Conservation (phyloP, 1,284 basidiomycete species). For the Afroboletus lepidellus region DNA sequence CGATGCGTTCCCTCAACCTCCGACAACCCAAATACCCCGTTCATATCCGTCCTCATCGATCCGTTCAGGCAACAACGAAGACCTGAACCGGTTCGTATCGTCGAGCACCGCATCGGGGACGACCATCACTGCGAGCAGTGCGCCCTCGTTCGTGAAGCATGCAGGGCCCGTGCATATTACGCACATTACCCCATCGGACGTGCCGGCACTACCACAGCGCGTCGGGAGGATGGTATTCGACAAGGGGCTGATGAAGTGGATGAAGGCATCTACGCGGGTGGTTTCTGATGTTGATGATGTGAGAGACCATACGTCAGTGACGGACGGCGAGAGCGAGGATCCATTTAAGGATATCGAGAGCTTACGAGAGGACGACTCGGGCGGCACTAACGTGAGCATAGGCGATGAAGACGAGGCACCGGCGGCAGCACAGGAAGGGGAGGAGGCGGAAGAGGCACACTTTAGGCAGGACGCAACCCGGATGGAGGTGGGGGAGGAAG, state of each 20-base stretch:
- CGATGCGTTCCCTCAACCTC: conserved; percentile 15
- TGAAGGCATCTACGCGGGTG: conserved; percentile 51
- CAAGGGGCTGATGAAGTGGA: conserved; percentile 78
- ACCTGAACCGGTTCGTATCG: conserved; percentile 84
- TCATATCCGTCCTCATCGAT: conserved; percentile 52
- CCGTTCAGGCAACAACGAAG: conserved; percentile 56
- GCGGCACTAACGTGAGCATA: conserved; percentile 15
- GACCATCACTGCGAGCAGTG: conserved; percentile 66
- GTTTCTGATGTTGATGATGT: conserved; percentile 40
- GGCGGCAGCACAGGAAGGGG: conserved; percentile 23
- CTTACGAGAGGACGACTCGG: conserved; percentile 57
- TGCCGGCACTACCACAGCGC: conserved; percentile 70
- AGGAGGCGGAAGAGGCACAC: conserved; percentile 28
- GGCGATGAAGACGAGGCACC: conserved; percentile 9
- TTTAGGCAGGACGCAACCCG: conserved; percentile 43
- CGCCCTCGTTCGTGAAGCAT: conserved; percentile 81
- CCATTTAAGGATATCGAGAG: conserved; percentile 88
- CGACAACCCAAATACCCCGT: conserved; percentile 29
- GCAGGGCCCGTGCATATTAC: conserved; percentile 72
- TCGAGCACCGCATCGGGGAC: conserved; percentile 78
- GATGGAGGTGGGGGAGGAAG: conserved; percentile 46
- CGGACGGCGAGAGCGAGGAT: conserved; percentile 70
- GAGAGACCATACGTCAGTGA: conserved; percentile 38
- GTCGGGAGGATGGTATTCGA: conserved; percentile 89
- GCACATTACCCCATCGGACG: conserved; percentile 77